These are phyloP conservation scores for Dipteronia sinensis DNA, from an alignment of 345 rosid species.

Conservation along the genomic window DNA sequence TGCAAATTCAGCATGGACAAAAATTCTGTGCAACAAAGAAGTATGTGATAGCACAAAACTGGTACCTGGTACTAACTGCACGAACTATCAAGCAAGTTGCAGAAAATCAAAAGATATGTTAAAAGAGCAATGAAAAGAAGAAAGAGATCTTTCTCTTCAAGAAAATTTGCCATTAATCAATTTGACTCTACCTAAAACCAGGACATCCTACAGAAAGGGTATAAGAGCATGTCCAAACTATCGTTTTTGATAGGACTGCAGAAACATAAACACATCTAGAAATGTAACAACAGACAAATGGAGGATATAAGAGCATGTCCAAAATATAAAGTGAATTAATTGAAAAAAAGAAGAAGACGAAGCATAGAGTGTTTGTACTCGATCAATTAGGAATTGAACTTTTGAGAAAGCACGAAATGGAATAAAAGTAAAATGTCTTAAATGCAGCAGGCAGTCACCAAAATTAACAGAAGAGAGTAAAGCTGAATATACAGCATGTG, in stretches of 20 bases:
- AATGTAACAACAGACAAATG: not conserved
- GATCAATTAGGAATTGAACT: not conserved
- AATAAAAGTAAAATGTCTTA: not conserved
- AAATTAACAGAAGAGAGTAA: not conserved
- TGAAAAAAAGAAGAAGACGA: not conserved
- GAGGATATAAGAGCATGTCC: not conserved
- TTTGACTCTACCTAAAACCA: not conserved
- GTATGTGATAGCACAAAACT: not conserved
- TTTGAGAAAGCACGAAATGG: not conserved
- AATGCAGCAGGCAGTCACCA: not conserved
- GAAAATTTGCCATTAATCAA: not conserved
- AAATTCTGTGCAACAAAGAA: not conserved
- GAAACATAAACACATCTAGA: not conserved
- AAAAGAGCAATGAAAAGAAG: not conserved
- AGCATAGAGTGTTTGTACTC: not conserved
- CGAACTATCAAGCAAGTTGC: not conserved
- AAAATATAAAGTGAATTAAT: not conserved
- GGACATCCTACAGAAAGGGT: not conserved
- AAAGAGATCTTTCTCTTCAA: not conserved
- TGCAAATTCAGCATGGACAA: not conserved
- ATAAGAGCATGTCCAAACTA: not conserved
- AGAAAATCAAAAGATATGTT: not conserved
- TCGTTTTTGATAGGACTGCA: not conserved
- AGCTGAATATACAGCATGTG: not conserved
- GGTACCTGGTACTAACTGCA: not conserved